A percentile compares a stretch with the other conserved stretches of the same genome.
These are phyloP conservation scores for Globisporangium barbulae DNA, from an alignment of 352 stramenopile species.

Conservation along the genomic window DNA sequence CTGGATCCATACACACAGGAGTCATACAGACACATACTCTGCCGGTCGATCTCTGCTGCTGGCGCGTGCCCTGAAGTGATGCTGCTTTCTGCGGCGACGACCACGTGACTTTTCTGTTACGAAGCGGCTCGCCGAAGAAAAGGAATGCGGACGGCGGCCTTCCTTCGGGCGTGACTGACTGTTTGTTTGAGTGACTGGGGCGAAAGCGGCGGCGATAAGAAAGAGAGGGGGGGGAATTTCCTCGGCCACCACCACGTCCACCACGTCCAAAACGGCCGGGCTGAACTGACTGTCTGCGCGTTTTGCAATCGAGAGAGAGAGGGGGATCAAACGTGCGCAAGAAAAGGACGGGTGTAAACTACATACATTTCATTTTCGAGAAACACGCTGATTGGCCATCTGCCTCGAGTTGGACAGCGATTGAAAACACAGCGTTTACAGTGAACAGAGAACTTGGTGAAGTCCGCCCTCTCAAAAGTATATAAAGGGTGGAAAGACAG, in stretches of 20 bases:
- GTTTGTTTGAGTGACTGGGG: slow-evolving; percentile 7
- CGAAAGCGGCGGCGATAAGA: slow-evolving; percentile 1
- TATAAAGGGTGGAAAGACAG: too few relatives aligned
- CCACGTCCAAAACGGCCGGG: slow-evolving; percentile 4
- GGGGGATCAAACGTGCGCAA: neutral
- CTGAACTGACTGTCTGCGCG: slow-evolving; percentile 9
- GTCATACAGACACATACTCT: neutral
- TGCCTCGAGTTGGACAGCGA: neutral
- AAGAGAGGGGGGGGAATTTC: slow-evolving; percentile 7
- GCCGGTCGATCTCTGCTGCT: neutral
- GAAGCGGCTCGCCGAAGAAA: neutral
- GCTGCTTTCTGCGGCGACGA: slow-evolving; percentile 12
- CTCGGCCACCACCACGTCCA: slow-evolving; percentile 2
- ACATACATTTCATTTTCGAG: too few relatives aligned
- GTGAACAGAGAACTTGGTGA: too few relatives aligned
- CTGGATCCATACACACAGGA: neutral
- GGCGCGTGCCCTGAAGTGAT: neutral
- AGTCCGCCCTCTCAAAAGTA: too few relatives aligned
- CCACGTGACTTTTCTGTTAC: slow-evolving; percentile 8
- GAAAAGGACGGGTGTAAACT: neutral
- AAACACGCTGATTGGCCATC: too few relatives aligned
- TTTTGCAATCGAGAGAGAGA: slow-evolving; percentile 10
- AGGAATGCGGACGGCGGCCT: slow-evolving; percentile 2
- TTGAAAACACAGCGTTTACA: too few relatives aligned
- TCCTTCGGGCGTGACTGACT: neutral